phyloP scores from a whole-genome alignment of 768 basidiomycete species.

The Dacryopinax primogenitus region DNA sequence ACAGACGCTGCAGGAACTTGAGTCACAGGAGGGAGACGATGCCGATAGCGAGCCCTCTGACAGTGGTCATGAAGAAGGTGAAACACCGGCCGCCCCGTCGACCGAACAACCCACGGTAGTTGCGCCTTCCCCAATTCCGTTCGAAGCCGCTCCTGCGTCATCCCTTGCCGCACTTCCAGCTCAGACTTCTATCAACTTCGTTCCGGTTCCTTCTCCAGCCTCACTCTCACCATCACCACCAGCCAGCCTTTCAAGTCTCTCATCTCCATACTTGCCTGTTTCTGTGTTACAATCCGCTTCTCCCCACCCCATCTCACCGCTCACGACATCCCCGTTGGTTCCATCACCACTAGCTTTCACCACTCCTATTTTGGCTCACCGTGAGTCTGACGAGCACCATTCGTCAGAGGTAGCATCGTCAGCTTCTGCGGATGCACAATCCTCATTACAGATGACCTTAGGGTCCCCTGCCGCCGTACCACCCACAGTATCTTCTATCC shows the following conservation, averaged over 20 bases:
- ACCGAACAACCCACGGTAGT: constrained; percentile 14
- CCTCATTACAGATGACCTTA: constrained; percentile 9
- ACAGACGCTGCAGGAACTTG: constrained; percentile 43
- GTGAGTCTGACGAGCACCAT: neutral
- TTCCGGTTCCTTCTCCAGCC: constrained; percentile 11
- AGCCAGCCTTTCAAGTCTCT: constrained; percentile 3
- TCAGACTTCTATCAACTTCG: constrained; percentile 12
- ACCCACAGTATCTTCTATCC: constrained; percentile 34
- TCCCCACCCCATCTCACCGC: constrained; percentile 30
- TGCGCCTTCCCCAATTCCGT: neutral
- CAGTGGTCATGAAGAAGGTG: constrained; percentile 19
- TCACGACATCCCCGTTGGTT: constrained; percentile 14
- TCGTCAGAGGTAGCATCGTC: neutral
- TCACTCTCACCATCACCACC: constrained; percentile 11
- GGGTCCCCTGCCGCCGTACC: constrained; percentile 12
- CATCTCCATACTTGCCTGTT: constrained; percentile 28
- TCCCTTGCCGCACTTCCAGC: neutral
- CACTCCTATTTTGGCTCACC: constrained; percentile 6
- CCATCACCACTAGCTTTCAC: neutral
- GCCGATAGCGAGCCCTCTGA: constrained; percentile 35
- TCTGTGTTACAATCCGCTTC: constrained; percentile 39
- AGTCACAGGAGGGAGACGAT: constrained; percentile 41
- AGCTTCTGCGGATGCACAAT: neutral
- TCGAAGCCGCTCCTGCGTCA: neutral
- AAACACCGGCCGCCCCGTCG: constrained; percentile 18